These are phyloP conservation scores for Lichtheimia ramosa DNA, from an alignment of 371 early-diverging fungal species.

Conservation along the genomic window DNA sequence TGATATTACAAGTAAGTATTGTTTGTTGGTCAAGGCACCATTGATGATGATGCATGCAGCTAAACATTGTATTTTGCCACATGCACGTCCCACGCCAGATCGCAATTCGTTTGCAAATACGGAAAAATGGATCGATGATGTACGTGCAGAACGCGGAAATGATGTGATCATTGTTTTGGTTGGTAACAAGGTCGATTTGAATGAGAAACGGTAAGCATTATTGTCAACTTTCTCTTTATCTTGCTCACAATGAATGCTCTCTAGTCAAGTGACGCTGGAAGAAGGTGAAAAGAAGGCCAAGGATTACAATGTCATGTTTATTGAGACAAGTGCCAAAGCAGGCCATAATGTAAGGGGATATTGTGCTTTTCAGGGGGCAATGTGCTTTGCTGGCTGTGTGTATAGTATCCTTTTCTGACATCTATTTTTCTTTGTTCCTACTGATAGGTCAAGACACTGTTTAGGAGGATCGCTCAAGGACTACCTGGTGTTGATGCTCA, in stretches of 20 bases:
- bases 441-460: slow-evolving; percentile 81
- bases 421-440: neutral
- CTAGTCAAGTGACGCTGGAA: slow-evolving; percentile 87
- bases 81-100: slow-evolving; percentile 44
- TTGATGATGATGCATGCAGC: neutral
- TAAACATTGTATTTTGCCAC: neutral
- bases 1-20: slow-evolving; percentile 85
- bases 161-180: slow-evolving; percentile 98
- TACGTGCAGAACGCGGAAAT: slow-evolving; percentile 96
- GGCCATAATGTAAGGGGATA: slow-evolving; percentile 78
- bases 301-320: slow-evolving; percentile 93
- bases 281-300: slow-evolving; percentile 96
- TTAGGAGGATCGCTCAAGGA: slow-evolving; percentile 94
- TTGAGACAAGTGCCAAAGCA: slow-evolving; percentile 96
- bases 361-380: neutral
- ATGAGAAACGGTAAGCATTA: slow-evolving; percentile 75
- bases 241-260: neutral
- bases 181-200: slow-evolving; percentile 99
- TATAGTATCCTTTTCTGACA: neutral
- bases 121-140: slow-evolving; percentile 98
- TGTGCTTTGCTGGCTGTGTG: neutral
- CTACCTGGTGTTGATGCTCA: slow-evolving; percentile 86
- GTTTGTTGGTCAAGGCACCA: neutral
- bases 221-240: neutral
- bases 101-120: slow-evolving; percentile 93